A percentile compares a stretch with the other conserved stretches of the same genome.
Evolutionary conservation across 192 early-diverging fungal species (phyloP).

Genomic region (Rhizophagus prolifer): DNA sequence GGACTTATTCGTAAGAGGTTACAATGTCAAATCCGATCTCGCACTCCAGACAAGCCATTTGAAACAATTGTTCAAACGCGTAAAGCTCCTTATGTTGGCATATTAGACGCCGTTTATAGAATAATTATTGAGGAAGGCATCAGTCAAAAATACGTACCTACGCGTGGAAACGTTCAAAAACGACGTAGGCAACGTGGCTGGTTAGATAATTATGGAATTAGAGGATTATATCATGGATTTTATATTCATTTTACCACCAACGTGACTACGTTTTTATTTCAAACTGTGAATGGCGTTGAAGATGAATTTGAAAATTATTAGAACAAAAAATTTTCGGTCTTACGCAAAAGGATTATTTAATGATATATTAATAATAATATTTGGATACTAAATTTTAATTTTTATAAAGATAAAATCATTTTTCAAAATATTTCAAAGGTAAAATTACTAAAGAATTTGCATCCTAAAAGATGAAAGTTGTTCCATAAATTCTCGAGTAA

Average conservation of each 20-base stretch:
- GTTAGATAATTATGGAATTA: constrained; percentile 56
- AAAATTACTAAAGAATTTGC: no score
- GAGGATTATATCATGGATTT: constrained; percentile 71
- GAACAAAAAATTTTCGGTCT: background rate
- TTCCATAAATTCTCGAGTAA: no score
- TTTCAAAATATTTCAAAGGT: constrained; percentile 2
- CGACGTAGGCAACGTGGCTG: constrained; percentile 29
- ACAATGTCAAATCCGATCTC: constrained; percentile 74
- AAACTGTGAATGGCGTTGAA: constrained; percentile 56
- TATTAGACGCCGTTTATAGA: constrained; percentile 64
- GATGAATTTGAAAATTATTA: constrained; percentile 43
- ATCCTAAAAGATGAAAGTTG: no score
- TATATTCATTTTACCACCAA: constrained; percentile 63
- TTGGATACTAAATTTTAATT: no score
- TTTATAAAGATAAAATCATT: constrained; percentile 26
- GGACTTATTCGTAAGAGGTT: constrained; percentile 76
- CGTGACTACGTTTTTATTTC: constrained; percentile 58
- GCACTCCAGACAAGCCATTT: constrained; percentile 53
- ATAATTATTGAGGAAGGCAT: constrained; percentile 78
- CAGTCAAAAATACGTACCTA: constrained; percentile 32
- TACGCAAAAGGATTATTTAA: background rate
- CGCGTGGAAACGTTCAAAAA: constrained; percentile 29
- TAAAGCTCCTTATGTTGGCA: constrained; percentile 71
- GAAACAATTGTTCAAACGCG: constrained; percentile 65
- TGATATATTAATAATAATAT: no score